Conservation (phyloP, 768 basidiomycete species). For the Kwoniella bestiolae region DNA sequence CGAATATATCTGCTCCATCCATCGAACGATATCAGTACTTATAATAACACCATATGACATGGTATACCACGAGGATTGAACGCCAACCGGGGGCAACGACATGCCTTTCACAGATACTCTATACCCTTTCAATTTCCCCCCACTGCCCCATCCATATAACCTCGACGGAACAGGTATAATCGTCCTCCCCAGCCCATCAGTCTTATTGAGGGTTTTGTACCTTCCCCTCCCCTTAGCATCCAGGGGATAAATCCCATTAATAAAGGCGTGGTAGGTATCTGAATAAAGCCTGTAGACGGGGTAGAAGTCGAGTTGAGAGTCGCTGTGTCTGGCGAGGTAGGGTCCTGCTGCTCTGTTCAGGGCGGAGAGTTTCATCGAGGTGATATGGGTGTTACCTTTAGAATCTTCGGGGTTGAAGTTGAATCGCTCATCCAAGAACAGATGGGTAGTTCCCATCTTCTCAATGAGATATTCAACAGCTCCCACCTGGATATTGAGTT, state of each 20-base stretch:
- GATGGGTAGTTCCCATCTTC: neutral
- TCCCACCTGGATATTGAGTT: neutral
- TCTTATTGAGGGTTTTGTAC: constrained; percentile 4
- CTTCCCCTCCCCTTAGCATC: neutral
- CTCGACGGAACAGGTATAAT: neutral
- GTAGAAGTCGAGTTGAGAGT: neutral
- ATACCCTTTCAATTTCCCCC: neutral
- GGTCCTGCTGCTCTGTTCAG: neutral
- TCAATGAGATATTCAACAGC: neutral
- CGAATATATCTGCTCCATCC: constrained; percentile 59
- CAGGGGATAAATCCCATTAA: constrained; percentile 23
- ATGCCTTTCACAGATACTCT: neutral
- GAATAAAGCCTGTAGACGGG: constrained; percentile 27
- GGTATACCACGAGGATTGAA: too few species aligned
- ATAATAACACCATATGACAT: neutral
- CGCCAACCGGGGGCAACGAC: neutral
- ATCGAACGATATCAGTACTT: constrained; percentile 56
- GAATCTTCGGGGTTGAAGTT: too few species aligned
- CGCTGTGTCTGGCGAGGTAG: neutral
- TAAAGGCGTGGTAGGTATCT: constrained; percentile 27
- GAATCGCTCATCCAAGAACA: neutral
- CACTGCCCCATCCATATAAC: neutral
- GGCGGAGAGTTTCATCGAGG: too few species aligned
- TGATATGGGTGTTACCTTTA: neutral
- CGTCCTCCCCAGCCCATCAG: constrained; percentile 8